These are phyloP conservation scores for Debaryomyces nepalensis DNA, from an alignment of 1,139 yeast genomes.

Conservation along the genomic window DNA sequence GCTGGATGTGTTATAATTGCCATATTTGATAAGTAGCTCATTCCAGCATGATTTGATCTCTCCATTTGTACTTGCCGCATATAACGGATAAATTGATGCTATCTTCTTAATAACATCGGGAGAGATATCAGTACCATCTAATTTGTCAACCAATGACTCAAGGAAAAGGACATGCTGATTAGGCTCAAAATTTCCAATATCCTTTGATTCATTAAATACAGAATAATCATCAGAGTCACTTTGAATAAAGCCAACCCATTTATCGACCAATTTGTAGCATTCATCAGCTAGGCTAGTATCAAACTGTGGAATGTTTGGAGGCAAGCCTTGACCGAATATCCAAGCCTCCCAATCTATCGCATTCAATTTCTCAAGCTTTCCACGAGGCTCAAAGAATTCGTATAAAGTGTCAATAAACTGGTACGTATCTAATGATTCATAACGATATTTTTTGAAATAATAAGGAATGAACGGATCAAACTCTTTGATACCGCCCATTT, in stretches of 20 bases:
- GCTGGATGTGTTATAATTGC: conserved; percentile 25
- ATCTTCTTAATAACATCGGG: conserved; percentile 25
- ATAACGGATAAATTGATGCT: conserved; percentile 31
- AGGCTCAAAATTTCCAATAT: conserved; percentile 32
- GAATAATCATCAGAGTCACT: conserved; percentile 6
- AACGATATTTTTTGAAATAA: conserved; percentile 37
- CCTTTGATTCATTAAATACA: conserved; percentile 23
- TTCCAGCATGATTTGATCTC: conserved; percentile 41
- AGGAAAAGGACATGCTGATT: conserved; percentile 43
- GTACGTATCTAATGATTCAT: conserved; percentile 35
- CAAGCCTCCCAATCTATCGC: conserved; percentile 33
- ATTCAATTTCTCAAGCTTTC: conserved; percentile 25
- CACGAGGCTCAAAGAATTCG: conserved; percentile 31
- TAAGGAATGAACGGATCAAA: conserved; percentile 40
- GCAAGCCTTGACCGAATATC: conserved; percentile 37
- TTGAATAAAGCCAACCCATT: conserved; percentile 27
- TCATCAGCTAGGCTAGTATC: conserved; percentile 39
- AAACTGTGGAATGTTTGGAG: conserved; percentile 33
- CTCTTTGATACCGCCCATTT: conserved; percentile 31
- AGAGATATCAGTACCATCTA: conserved; percentile 21
- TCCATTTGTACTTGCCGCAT: conserved; percentile 32
- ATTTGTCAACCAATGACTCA: conserved; percentile 33
- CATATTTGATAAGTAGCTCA: conserved; percentile 35
- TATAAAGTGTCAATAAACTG: conserved; percentile 37
- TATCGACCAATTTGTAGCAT: conserved; percentile 31